Evolutionary conservation across 768 basidiomycete species (phyloP).

Genomic region (Neoboletus subvelutipes): DNA sequence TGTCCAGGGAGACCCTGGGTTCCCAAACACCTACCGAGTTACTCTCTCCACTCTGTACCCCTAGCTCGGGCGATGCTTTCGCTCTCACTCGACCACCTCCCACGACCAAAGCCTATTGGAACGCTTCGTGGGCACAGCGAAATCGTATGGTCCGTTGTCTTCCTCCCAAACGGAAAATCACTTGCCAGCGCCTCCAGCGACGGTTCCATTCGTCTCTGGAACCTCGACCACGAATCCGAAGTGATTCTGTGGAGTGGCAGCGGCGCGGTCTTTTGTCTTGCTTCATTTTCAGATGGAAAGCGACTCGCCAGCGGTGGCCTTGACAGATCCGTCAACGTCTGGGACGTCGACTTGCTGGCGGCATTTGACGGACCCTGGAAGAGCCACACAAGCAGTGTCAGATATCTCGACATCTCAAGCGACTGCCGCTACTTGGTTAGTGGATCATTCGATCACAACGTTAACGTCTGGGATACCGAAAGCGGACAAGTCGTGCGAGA

Average conservation of each 20-base stretch:
- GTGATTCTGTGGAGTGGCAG: conserved; percentile 23
- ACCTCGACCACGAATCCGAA: conserved; percentile 26
- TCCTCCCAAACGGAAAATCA: conserved; percentile 26
- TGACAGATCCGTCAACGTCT: conserved; percentile 32
- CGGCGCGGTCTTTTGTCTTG: conserved; percentile 28
- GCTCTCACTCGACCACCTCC: conserved; percentile 32
- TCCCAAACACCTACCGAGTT: conserved; percentile 24
- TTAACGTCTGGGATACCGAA: conserved; percentile 32
- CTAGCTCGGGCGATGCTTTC: conserved; percentile 30
- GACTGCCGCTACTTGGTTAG: conserved; percentile 31
- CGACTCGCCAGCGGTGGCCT: conserved; percentile 31
- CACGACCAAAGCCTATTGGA: conserved; percentile 23
- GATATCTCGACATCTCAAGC: conserved; percentile 28
- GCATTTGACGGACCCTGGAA: conserved; percentile 23
- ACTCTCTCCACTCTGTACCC: conserved; percentile 22
- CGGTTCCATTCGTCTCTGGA: conserved; percentile 32
- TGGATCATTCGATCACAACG: conserved; percentile 33
- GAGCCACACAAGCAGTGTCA: conserved; percentile 26
- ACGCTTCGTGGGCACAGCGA: conserved; percentile 26
- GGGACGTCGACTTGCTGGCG: conserved; percentile 26
- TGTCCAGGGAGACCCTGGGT: conserved; percentile 27
- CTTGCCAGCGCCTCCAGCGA: conserved; percentile 31
- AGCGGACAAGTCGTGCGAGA: conserved; percentile 26
- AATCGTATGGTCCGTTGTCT: conserved; percentile 31
- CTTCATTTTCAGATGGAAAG: conserved; percentile 27